Base-by-base conservation (phyloP, 305 asterid genomes). In the Stenogyne calaminthoides region DNA sequence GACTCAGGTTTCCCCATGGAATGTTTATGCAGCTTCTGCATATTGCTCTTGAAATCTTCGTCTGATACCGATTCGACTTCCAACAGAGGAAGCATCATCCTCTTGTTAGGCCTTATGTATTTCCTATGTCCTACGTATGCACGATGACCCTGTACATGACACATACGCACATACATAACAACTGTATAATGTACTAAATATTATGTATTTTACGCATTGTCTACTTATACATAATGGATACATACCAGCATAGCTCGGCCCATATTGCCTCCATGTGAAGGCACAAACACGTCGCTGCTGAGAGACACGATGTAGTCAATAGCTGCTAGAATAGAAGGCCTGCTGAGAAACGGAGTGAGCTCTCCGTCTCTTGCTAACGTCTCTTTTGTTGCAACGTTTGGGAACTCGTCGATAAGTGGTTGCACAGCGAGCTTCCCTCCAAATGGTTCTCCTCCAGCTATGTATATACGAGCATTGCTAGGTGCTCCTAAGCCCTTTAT, bases 181-280 rank as follows among this genome's bases (percentile, higher is more conserved):
- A 47, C 55, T 4, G 47, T 40, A 40, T 9, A 40, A 1, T 4
- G 8, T 14, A n/a, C 8, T n/a, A n/a, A n/a, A 15, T 14, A 36
- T 36, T 36, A 36, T 36, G 7, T 36, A 42, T n/a, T 15, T 10
- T 42, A 10, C 5, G 8, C 58, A 16, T 16, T 52, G 10, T 3
- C 5, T 6, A 7, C 0, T 52, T 18, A 52, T 52, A 25, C 29
- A n/a, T 54, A 19, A 19, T 47, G n/a, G n/a, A n/a, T 7, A 49
- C 8, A 5, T 16, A 55, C 60, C 60, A 86, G 92, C 79, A 89
- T 76, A 22, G 95, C 86, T 52, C 84, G 81, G 10, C 80, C 95
- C 95, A 89, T 89, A 70, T 89, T 85, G 49, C 92, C 92, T 7
- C 92, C 91, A 36, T 89, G 92, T 44, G 92, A 89, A 42, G 86